Evolutionary conservation across 192 early-diverging fungal species (phyloP).

Genomic region (Backusella australiensis): DNA sequence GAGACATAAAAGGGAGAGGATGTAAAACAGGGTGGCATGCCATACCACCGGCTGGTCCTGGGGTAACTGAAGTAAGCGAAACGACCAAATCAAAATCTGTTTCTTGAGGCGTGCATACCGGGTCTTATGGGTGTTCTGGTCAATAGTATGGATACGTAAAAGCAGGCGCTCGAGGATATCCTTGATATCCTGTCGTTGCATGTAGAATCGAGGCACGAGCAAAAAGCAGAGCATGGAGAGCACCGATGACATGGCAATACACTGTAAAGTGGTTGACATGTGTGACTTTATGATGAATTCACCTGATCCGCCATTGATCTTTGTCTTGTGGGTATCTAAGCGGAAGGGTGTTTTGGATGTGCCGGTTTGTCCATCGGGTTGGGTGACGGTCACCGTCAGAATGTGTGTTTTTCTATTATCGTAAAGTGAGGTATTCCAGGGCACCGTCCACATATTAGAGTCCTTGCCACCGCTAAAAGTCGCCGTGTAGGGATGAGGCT

Average conservation of each 20-base stretch:
- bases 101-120: not conserved
- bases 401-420: constrained; percentile 64
- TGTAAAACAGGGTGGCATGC: constrained; percentile 35
- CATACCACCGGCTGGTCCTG: constrained; percentile 24
- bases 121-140: not conserved
- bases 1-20: constrained; percentile 47
- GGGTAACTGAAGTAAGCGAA: constrained; percentile 37
- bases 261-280: constrained; percentile 36
- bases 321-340: constrained; percentile 56
- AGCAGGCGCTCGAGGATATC: not conserved
- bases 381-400: constrained; percentile 60
- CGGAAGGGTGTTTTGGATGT: constrained; percentile 58
- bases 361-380: constrained; percentile 51
- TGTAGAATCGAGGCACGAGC: not conserved
- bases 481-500: constrained; percentile 39
- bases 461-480: constrained; percentile 36
- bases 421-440: constrained; percentile 71
- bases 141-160: constrained; percentile 10
- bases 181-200: not conserved
- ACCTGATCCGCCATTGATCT: constrained; percentile 65
- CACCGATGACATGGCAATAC: not conserved
- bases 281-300: constrained; percentile 70
- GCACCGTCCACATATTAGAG: constrained; percentile 71
- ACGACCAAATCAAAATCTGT: constrained; percentile 43
- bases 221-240: not conserved